These are phyloP conservation scores for Schizosaccharomyces osmophilus DNA, from an alignment of 805 yeast species.

Conservation along the genomic window DNA sequence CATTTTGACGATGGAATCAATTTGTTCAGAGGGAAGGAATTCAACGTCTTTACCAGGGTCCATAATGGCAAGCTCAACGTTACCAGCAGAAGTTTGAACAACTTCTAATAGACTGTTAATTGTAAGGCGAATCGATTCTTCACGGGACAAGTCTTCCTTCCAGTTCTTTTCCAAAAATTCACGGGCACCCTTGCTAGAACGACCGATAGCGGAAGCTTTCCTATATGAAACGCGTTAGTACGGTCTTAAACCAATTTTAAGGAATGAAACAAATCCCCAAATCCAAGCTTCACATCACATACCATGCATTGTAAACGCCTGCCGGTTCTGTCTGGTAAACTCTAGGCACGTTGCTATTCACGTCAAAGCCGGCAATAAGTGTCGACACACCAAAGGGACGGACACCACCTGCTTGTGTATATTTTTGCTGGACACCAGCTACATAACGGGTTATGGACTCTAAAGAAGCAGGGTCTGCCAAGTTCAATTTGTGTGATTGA, in stretches of 20 bases:
- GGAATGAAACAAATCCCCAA: too few relatives aligned
- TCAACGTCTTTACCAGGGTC: conserved; percentile 12
- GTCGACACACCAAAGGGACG: conserved; percentile 95
- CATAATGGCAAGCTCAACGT: conserved; percentile 78
- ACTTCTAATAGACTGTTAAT: conserved; percentile 78
- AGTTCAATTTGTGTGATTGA: conserved; percentile 75
- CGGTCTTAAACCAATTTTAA: too few relatives aligned
- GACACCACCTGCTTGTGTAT: conserved; percentile 95
- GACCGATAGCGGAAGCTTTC: conserved; percentile 87
- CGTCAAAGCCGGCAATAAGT: conserved; percentile 84
- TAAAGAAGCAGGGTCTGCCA: conserved; percentile 78
- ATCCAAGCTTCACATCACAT: background rate
- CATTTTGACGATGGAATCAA: conserved; percentile 48
- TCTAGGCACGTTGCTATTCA: conserved; percentile 53
- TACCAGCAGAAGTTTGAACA: conserved; percentile 92
- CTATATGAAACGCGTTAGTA: background rate
- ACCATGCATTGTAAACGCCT: conserved; percentile 90
- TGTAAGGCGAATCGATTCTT: conserved; percentile 54
- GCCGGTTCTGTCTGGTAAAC: conserved; percentile 92
- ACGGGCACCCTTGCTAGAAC: conserved; percentile 81
- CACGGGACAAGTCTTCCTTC: conserved; percentile 31
- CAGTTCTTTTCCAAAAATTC: conserved; percentile 85
- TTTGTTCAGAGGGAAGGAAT: conserved; percentile 28
- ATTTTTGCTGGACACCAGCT: conserved; percentile 93
- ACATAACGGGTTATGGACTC: conserved; percentile 83